These are phyloP conservation scores for Cryptococcus sp. DNA, from an alignment of 1,284 basidiomycete genomes.

Conservation along the genomic window DNA sequence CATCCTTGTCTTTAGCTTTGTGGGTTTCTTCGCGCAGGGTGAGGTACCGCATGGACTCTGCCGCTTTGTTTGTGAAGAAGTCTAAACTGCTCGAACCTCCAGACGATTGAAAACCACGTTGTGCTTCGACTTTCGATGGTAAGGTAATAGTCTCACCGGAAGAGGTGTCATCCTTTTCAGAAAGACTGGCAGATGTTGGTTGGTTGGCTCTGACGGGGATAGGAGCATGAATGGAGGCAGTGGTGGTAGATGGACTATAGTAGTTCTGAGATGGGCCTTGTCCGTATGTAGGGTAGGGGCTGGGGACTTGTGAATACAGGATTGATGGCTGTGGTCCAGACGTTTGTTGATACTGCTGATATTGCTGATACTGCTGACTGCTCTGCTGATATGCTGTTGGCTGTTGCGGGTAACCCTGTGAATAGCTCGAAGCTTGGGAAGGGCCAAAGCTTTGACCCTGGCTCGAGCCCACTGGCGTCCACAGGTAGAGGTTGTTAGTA, in stretches of 20 bases:
- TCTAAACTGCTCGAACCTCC: slow-evolving; percentile 7
- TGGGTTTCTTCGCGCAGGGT: slow-evolving; percentile 27
- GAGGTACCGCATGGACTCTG: slow-evolving; percentile 24
- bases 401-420: slow-evolving; percentile 5
- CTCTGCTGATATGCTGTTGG: slow-evolving; percentile 6
- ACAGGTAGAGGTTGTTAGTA: slow-evolving; percentile 35
- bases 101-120: background rate
- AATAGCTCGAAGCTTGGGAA: background rate
- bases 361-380: slow-evolving; percentile 5
- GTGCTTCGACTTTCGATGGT: background rate
- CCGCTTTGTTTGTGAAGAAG: slow-evolving; percentile 21
- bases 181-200: background rate
- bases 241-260: slow-evolving; percentile 4
- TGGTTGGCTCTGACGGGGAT: background rate
- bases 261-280: background rate
- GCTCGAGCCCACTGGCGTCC: slow-evolving; percentile 38
- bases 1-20: slow-evolving; percentile 27
- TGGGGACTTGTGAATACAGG: background rate
- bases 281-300: background rate
- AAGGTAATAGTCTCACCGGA: slow-evolving; percentile 16
- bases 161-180: slow-evolving; percentile 9
- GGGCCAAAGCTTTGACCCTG: slow-evolving; percentile 2
- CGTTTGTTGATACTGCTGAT: slow-evolving; percentile 6
- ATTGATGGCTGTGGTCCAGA: slow-evolving; percentile 1
- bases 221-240: slow-evolving; percentile 2